phyloP scores from a whole-genome alignment of 495 filamentous ascomycete species.

The Tetracladium setigerum region DNA sequence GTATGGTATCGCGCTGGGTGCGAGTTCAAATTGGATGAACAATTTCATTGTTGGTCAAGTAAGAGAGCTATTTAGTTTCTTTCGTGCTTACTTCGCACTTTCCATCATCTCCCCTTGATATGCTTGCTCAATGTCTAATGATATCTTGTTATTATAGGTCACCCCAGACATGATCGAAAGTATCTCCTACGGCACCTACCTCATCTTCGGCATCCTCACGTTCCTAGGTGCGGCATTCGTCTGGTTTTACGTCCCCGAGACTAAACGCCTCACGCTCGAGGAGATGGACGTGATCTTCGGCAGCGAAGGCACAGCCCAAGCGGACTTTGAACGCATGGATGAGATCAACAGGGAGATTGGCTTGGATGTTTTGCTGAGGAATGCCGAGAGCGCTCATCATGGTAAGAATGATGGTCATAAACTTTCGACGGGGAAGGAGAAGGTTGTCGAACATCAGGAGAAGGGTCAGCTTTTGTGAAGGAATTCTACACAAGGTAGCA shows the following conservation, averaged over 20 bases:
- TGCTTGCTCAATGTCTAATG: too few species aligned
- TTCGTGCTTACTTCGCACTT: slow-evolving; percentile 23
- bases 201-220: slow-evolving; percentile 69
- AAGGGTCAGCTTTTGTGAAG: too few species aligned
- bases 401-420: background rate
- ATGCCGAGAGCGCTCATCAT: background rate
- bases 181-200: slow-evolving; percentile 71
- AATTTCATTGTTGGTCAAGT: slow-evolving; percentile 43
- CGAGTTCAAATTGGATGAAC: slow-evolving; percentile 53
- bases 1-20: slow-evolving; percentile 66
- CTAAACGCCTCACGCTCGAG: slow-evolving; percentile 53
- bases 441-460: background rate
- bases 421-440: slow-evolving; percentile 5
- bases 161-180: slow-evolving; percentile 66
- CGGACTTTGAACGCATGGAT: slow-evolving; percentile 64
- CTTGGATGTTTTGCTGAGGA: slow-evolving; percentile 30
- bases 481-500: too few species aligned
- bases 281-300: slow-evolving; percentile 73
- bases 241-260: slow-evolving; percentile 69
- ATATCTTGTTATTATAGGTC: slow-evolving; percentile 40
- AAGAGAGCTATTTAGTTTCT: background rate
- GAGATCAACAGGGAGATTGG: slow-evolving; percentile 69
- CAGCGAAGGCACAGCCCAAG: slow-evolving; percentile 57
- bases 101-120: too few species aligned
- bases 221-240: slow-evolving; percentile 64